Evolutionary conservation across 2,329 filamentous ascomycete genomes (phyloP).

Genomic region (Orbilia blumenaviensis): DNA sequence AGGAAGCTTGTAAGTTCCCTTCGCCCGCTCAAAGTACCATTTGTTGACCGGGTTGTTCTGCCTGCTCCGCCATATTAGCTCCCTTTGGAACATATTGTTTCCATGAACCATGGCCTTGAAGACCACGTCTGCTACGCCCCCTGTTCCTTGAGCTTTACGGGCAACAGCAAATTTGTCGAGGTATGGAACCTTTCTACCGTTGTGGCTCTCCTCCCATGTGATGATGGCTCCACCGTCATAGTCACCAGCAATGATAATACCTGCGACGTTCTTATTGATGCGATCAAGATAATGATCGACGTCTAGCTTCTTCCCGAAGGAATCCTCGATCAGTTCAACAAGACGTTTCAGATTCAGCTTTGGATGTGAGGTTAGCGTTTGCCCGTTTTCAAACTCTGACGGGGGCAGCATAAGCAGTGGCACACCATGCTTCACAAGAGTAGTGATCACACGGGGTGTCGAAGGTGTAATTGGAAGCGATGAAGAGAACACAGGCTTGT

Average conservation of each 20-base stretch:
- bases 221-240: constrained; percentile 96
- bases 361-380: constrained; percentile 70
- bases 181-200: constrained; percentile 81
- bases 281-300: constrained; percentile 81
- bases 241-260: constrained; percentile 91
- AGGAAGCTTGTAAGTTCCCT: constrained; percentile 81
- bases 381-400: constrained; percentile 62
- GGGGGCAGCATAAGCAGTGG: constrained; percentile 82
- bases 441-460: constrained; percentile 69
- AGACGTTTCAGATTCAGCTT: constrained; percentile 84
- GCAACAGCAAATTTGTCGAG: constrained; percentile 97
- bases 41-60: constrained; percentile 96
- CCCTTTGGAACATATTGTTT: constrained; percentile 79
- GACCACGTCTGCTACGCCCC: constrained; percentile 92
- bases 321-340: constrained; percentile 89
- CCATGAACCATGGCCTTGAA: constrained; percentile 90
- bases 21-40: constrained; percentile 95
- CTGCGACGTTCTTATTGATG: constrained; percentile 82
- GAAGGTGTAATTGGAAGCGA: constrained; percentile 74
- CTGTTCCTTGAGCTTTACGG: constrained; percentile 84
- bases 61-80: constrained; percentile 85
- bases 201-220: constrained; percentile 80
- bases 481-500: constrained; percentile 90
- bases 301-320: constrained; percentile 85
- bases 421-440: constrained; percentile 90